Conservation (phyloP, 495 filamentous ascomycete species). For the Corynascus novoguineensis region DNA sequence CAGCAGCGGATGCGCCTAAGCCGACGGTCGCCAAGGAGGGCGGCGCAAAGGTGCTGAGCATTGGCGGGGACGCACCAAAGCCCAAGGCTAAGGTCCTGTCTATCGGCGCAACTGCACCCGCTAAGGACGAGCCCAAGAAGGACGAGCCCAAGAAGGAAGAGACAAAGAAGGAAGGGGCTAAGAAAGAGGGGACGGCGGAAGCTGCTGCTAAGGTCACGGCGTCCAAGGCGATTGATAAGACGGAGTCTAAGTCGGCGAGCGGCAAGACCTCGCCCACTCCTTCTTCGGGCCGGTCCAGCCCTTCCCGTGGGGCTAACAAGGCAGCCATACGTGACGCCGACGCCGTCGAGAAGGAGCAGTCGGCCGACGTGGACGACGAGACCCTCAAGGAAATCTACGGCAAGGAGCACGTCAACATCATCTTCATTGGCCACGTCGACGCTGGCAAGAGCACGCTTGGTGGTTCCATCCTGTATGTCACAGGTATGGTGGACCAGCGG, state of each 20-base stretch:
- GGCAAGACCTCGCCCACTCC: slow-evolving; percentile 72
- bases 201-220: slow-evolving; percentile 54
- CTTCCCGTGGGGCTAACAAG: slow-evolving; percentile 50
- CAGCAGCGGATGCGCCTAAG: slow-evolving; percentile 43
- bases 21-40: slow-evolving; percentile 42
- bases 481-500: slow-evolving; percentile 97
- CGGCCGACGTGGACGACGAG: slow-evolving; percentile 84
- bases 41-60: slow-evolving; percentile 50
- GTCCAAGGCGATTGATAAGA: slow-evolving; percentile 75
- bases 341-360: slow-evolving; percentile 80
- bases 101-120: slow-evolving; percentile 50
- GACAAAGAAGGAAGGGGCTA: slow-evolving; percentile 36
- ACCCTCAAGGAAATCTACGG: slow-evolving; percentile 94
- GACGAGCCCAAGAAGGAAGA: slow-evolving; percentile 46
- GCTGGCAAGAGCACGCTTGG: slow-evolving; percentile 95
- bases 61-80: slow-evolving; percentile 40
- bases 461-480: slow-evolving; percentile 83
- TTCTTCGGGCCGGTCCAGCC: slow-evolving; percentile 71
- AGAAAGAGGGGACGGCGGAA: slow-evolving; percentile 44
- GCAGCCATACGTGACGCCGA: slow-evolving; percentile 63
- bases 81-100: slow-evolving; percentile 64
- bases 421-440: slow-evolving; percentile 98
- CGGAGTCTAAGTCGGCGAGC: slow-evolving; percentile 66
- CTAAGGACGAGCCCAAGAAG: slow-evolving; percentile 30
- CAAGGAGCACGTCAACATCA: slow-evolving; percentile 97